Evolutionary conservation across 129 eudicot species (phyloP), one percentile per base, ranked within the genome.

Genomic region (Mikania micrantha): DNA sequence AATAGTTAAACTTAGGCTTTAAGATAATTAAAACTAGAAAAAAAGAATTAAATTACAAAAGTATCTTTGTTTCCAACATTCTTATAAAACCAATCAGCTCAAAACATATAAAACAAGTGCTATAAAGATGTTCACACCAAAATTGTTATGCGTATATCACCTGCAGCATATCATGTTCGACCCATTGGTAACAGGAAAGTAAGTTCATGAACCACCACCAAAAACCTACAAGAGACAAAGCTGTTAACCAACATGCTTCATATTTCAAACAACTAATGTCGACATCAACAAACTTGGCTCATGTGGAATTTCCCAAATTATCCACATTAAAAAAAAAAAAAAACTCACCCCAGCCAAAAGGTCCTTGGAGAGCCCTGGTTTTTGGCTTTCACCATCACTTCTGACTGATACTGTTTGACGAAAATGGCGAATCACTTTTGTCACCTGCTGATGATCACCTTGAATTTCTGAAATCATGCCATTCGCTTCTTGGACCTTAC

Each of bases 391-490:
- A 38, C 78, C 73, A 27, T 67, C 69, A 8, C 77, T 77, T 38
- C 71, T 64, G 22, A 88, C 83, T 10, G 96, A 87, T 66, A 63
- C 81, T 49, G 83, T 88, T 82, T 93, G 98, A n/a, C 83, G 79
- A 71, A 78, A 84, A 17, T 80, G 87, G 1, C 90, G 95, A 13
- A 79, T 69, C 65, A 82, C 87, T 78, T 81, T 87, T 17, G 86
- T 84, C 11, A 52, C 72, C 56, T 64, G 82, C 56, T 68, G 81
- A 65, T 80, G 78, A 50, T 82, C 78, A 16, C 47, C 68, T 5
- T 69, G 39, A 19, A 62, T 10, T 57, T 73, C 86, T 27, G 82
- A 32, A 16, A 61, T 44, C 20, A 48, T 64, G 42, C 70, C 93
- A 38, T 74, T 42, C 19, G 25, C 84, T 59, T 83, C 65, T 67